Evolutionary conservation across 1,139 yeast species (phyloP).

Genomic region (Geotrichum aggregatum): DNA sequence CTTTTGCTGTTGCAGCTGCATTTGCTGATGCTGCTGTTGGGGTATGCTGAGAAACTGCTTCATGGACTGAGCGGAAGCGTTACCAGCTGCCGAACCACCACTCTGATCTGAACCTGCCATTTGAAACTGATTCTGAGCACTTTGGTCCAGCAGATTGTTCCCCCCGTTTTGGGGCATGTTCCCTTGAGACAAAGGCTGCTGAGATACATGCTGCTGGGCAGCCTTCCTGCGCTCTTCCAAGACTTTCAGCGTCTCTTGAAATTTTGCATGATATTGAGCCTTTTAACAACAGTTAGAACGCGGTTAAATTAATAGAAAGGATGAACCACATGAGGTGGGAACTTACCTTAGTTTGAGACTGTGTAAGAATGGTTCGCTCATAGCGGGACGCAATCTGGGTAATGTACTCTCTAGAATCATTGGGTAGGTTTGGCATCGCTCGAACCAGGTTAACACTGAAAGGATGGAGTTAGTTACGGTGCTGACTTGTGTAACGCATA

Average conservation of each 20-base stretch:
- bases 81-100: neutral
- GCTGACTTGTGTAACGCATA: neutral
- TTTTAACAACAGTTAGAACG: neutral
- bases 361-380: neutral
- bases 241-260: constrained; percentile 2
- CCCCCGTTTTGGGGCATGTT: neutral
- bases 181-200: neutral
- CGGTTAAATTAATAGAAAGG: neutral
- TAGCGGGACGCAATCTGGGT: constrained; percentile 3
- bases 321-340: neutral
- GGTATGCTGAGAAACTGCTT: constrained; percentile 11
- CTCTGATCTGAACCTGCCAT: neutral
- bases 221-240: constrained; percentile 1
- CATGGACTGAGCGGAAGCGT: neutral
- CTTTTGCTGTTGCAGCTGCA: constrained; percentile 24
- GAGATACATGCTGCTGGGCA: neutral
- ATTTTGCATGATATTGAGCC: constrained; percentile 9
- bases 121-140: neutral
- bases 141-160: neutral
- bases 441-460: neutral
- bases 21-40: constrained; percentile 29
- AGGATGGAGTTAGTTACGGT: neutral
- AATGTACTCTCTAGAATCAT: neutral
- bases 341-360: constrained; percentile 4
- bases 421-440: constrained; percentile 4